phyloP scores from a whole-genome alignment of 306 rosid genomes.

The Acacia acuminata region DNA sequence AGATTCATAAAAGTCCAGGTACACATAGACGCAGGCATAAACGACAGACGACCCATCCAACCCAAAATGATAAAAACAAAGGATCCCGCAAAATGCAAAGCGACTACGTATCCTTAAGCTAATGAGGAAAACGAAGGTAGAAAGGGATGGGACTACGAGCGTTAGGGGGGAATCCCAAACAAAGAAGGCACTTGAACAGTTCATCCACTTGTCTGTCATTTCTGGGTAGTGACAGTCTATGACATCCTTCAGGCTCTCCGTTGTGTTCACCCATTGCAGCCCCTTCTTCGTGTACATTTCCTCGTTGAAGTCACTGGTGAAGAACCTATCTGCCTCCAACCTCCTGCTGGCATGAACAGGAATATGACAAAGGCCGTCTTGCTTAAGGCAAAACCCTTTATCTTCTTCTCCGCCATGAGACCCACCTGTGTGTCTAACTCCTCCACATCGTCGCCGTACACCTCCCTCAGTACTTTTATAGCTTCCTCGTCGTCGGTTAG shows the following conservation, averaged over 20 bases:
- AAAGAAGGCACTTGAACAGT: conserved; percentile 58
- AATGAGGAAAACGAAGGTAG: conserved; percentile 44
- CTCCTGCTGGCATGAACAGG: conserved; percentile 61
- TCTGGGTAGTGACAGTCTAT: conserved; percentile 56
- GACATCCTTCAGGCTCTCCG: conserved; percentile 60
- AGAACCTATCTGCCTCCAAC: conserved; percentile 62
- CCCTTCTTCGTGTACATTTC: conserved; percentile 58
- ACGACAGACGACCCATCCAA: background rate
- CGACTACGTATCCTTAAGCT: background rate
- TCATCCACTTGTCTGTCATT: conserved; percentile 58
- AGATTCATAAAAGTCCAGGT: background rate
- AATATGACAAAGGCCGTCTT: conserved; percentile 64
- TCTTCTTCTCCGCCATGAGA: conserved; percentile 70
- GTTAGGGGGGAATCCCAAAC: conserved; percentile 58
- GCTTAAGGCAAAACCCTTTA: conserved; percentile 64
- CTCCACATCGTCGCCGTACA: conserved; percentile 64
- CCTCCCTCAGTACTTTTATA: conserved; percentile 42
- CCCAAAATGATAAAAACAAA: background rate
- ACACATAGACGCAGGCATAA: background rate
- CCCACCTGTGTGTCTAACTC: conserved; percentile 59
- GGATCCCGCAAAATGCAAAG: background rate
- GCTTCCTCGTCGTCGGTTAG: conserved; percentile 56
- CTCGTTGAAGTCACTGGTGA: conserved; percentile 56
- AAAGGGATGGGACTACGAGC: conserved; percentile 42
- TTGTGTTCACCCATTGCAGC: conserved; percentile 59